A percentile compares a stretch with the other conserved stretches of the same genome.
Conservation (phyloP, 2,329 filamentous ascomycete genomes). For the Calonectria multiphialidica region DNA sequence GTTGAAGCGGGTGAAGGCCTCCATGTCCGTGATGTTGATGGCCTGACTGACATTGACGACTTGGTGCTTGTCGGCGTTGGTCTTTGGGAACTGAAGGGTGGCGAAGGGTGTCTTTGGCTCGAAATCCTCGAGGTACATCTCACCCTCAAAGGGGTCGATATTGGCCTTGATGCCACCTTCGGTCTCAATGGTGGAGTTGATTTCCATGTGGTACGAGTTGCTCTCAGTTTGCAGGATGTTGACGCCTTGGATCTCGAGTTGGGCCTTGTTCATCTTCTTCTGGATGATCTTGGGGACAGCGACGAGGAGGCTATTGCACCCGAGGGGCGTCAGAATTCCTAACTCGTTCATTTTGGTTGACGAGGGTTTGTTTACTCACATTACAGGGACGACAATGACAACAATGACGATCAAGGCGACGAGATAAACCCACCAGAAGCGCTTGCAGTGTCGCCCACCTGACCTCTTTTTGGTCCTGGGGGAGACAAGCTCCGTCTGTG, state of each 20-base stretch:
- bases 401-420: conserved; percentile 62
- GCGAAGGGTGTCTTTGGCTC: conserved; percentile 62
- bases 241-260: conserved; percentile 65
- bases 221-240: conserved; percentile 59
- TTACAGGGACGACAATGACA: conserved; percentile 67
- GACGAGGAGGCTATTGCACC: conserved; percentile 62
- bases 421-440: conserved; percentile 73
- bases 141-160: conserved; percentile 63
- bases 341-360: neutral
- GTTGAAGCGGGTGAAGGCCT: conserved; percentile 68
- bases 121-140: conserved; percentile 67
- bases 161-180: conserved; percentile 65
- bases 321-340: conserved; percentile 20
- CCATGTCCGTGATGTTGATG: conserved; percentile 58
- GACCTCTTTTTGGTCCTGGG: conserved; percentile 51
- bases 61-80: conserved; percentile 61
- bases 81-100: conserved; percentile 64
- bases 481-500: conserved; percentile 50
- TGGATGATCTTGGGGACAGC: conserved; percentile 69
- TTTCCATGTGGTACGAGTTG: conserved; percentile 61
- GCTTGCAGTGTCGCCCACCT: conserved; percentile 61
- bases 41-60: conserved; percentile 65
- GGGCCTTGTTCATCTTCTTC: conserved; percentile 64
- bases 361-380: conserved; percentile 61
- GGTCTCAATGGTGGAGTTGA: conserved; percentile 68